A percentile compares a stretch with the other conserved stretches of the same genome.
Evolutionary conservation across 163 green algal genomes (phyloP).

Genomic region (Scenedesmus sp.): DNA sequence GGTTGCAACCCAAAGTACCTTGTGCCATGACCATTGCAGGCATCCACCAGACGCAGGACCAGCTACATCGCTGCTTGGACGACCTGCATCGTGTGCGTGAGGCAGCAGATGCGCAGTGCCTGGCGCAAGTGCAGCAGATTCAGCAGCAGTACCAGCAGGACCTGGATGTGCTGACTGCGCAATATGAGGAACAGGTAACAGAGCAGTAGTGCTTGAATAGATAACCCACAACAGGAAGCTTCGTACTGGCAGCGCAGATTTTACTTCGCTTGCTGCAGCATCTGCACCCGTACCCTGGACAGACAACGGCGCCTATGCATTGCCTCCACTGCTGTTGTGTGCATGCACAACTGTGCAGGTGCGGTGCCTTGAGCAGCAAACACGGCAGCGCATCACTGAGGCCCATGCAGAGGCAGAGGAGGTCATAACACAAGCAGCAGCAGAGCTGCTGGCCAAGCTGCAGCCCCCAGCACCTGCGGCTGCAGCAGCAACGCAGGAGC

Average conservation of each 20-base stretch:
- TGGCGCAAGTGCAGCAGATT: conserved; percentile 1
- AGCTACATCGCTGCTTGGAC: conserved; percentile 16
- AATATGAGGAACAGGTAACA: conserved; percentile 22
- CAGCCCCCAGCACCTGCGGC: background rate
- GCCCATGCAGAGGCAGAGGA: background rate
- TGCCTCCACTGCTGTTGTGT: too few species aligned
- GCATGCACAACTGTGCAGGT: background rate
- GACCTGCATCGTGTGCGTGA: background rate
- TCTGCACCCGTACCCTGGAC: background rate
- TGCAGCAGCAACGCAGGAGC: background rate
- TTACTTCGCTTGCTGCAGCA: background rate
- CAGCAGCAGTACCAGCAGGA: conserved; percentile 27
- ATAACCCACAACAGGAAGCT: too few species aligned
- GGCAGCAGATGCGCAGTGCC: background rate
- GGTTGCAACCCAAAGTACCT: background rate
- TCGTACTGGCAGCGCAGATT: background rate
- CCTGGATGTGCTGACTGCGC: conserved; percentile 6
- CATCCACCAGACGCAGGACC: conserved; percentile 17
- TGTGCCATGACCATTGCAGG: background rate
- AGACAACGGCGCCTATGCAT: background rate
- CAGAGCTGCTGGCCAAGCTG: conserved; percentile 11
- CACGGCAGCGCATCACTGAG: background rate
- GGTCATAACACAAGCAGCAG: conserved; percentile 22
- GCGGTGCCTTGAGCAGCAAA: conserved; percentile 1
- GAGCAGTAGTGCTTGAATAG: too few species aligned